Evolutionary conservation across 2,329 filamentous ascomycete species (phyloP).

Genomic region (Chrysosphaeria jannelii): DNA sequence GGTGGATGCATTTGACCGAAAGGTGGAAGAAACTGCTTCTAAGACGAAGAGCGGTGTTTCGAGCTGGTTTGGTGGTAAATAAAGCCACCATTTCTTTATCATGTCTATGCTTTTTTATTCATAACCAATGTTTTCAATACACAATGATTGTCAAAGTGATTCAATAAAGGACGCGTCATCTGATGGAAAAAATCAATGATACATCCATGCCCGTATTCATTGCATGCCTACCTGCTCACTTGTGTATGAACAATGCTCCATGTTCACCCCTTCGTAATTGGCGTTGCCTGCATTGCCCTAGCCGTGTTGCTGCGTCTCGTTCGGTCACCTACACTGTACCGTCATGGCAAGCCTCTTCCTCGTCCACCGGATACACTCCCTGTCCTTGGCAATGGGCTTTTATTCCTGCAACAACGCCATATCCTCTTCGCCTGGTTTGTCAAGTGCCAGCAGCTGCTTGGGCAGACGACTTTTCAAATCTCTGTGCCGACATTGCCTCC

Average conservation of each 20-base stretch:
- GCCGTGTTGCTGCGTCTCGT: no score
- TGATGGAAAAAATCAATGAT: no score
- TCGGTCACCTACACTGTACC: conserved; percentile 4
- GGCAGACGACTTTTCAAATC: conserved; percentile 29
- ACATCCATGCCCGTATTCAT: no score
- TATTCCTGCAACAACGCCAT: conserved; percentile 27
- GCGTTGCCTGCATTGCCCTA: no score
- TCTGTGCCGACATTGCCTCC: conserved; percentile 29
- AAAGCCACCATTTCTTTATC: no score
- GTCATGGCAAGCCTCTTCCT: conserved; percentile 6
- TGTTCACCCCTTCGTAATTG: no score
- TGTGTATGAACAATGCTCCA: no score
- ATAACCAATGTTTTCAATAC: no score
- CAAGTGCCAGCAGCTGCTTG: conserved; percentile 22
- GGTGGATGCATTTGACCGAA: conserved; percentile 59
- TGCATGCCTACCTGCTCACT: no score
- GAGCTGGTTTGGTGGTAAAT: conserved; percentile 54
- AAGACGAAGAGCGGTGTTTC: conserved; percentile 66
- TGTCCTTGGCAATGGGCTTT: conserved; percentile 26
- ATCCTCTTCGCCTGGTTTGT: conserved; percentile 32
- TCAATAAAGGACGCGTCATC: no score
- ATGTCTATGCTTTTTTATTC: no score
- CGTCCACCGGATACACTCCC: conserved; percentile 21
- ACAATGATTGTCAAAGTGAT: no score
- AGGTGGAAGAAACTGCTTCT: conserved; percentile 43